A percentile compares a stretch with the other conserved stretches of the same genome.
Conservation (phyloP, 169 alveolate species). For the Plasmodium gonderi region DNA sequence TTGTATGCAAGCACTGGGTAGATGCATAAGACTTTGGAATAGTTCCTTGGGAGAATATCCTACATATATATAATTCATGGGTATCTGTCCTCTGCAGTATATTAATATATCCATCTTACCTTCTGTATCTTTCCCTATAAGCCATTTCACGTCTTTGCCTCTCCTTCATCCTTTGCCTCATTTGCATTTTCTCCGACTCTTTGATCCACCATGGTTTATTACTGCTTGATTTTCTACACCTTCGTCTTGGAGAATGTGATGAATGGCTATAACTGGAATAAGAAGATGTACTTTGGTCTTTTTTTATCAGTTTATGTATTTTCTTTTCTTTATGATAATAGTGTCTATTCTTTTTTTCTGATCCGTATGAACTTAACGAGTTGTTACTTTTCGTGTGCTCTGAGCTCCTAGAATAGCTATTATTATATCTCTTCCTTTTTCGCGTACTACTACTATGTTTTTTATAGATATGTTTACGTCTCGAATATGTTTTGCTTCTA, state of each 20-base stretch:
- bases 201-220: conserved; percentile 69
- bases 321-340: background rate
- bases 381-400: background rate
- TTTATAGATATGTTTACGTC: background rate
- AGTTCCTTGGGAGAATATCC: too few species aligned
- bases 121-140: conserved; percentile 14
- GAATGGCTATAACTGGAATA: conserved; percentile 6
- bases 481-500: background rate
- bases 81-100: background rate
- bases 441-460: background rate
- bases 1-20: too few species aligned
- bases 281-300: background rate
- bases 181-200: conserved; percentile 67
- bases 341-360: background rate
- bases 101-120: background rate
- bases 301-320: background rate
- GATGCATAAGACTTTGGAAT: too few species aligned
- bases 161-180: conserved; percentile 60
- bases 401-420: conserved; percentile 7
- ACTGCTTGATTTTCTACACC: conserved; percentile 16
- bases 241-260: conserved; percentile 32
- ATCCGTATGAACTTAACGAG: conserved; percentile 26
- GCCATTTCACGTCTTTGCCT: conserved; percentile 42
- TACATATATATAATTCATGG: too few species aligned
- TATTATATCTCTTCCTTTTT: background rate